These are phyloP conservation scores for Ceratobasidium papillatum DNA, from an alignment of 1,284 basidiomycete species.

Conservation along the genomic window DNA sequence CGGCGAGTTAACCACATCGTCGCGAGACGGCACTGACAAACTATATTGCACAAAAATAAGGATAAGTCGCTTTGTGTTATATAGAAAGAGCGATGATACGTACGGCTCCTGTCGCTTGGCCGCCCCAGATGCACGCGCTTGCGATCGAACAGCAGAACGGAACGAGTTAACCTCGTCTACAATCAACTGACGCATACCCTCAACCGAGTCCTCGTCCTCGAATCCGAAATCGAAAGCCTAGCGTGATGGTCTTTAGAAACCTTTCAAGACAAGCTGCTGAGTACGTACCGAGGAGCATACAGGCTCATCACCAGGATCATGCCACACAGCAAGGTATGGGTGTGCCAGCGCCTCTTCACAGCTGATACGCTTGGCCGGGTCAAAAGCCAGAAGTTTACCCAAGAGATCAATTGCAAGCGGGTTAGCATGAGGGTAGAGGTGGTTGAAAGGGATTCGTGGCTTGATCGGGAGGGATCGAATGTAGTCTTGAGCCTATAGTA, in stretches of 20 bases:
- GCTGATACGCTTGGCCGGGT: slow-evolving; percentile 93
- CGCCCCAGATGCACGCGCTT: slow-evolving; percentile 73
- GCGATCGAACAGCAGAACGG: slow-evolving; percentile 82
- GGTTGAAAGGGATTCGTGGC: slow-evolving; percentile 89
- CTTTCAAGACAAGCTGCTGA: slow-evolving; percentile 45
- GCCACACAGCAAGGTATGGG: slow-evolving; percentile 94
- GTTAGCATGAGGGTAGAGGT: slow-evolving; percentile 92
- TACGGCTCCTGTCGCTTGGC: slow-evolving; percentile 78
- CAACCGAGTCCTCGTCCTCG: slow-evolving; percentile 94
- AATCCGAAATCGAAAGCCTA: slow-evolving; percentile 98
- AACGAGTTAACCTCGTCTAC: slow-evolving; percentile 93
- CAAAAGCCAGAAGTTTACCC: slow-evolving; percentile 92
- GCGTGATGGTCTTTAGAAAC: slow-evolving; percentile 27
- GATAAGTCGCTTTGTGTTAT: background rate
- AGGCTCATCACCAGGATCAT: slow-evolving; percentile 93
- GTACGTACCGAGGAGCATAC: slow-evolving; percentile 70
- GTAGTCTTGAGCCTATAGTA: slow-evolving; percentile 90
- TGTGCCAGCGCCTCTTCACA: slow-evolving; percentile 96
- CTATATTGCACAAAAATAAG: slow-evolving; percentile 24
- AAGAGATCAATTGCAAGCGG: slow-evolving; percentile 93
- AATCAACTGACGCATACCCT: slow-evolving; percentile 97
- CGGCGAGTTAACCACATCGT: slow-evolving; percentile 80
- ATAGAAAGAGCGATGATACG: slow-evolving; percentile 41
- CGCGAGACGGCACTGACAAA: slow-evolving; percentile 76
- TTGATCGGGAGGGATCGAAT: slow-evolving; percentile 98